phyloP scores from a whole-genome alignment of 192 early-diverging fungal species.

The Ambispora gerdemannii region DNA sequence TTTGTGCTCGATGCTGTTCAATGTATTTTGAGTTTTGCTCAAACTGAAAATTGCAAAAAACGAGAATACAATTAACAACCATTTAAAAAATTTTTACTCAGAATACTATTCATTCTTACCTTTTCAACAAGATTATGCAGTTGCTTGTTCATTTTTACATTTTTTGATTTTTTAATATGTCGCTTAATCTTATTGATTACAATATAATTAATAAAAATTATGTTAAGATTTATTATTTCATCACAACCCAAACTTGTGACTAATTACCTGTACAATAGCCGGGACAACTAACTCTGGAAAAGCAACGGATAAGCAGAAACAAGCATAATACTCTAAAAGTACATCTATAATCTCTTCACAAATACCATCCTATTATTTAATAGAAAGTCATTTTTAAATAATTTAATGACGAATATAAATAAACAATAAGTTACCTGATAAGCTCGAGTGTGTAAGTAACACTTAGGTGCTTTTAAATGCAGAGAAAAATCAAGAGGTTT shows the following conservation, averaged over 20 bases:
- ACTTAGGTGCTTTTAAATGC: slow-evolving; percentile 74
- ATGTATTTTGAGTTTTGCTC: slow-evolving; percentile 79
- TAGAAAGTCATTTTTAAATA: neutral
- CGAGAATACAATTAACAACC: neutral
- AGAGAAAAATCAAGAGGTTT: slow-evolving; percentile 83
- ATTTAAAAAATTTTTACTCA: neutral
- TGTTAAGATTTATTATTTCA: neutral
- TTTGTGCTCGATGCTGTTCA: slow-evolving; percentile 62
- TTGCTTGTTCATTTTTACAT: slow-evolving; percentile 77
- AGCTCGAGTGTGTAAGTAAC: slow-evolving; percentile 76
- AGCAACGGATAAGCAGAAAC: slow-evolving; percentile 73
- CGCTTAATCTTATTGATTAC: slow-evolving; percentile 56
- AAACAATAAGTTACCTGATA: slow-evolving; percentile 66
- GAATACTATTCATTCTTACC: slow-evolving; percentile 35
- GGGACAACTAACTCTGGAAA: slow-evolving; percentile 95
- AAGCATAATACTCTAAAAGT: slow-evolving; percentile 73
- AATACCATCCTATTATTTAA: slow-evolving; percentile 57
- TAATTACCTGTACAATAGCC: slow-evolving; percentile 73
- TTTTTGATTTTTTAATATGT: slow-evolving; percentile 76
- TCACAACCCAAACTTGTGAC: no score
- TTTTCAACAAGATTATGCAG: slow-evolving; percentile 81
- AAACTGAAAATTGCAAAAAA: slow-evolving; percentile 41
- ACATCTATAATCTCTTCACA: slow-evolving; percentile 73
- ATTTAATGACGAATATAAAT: neutral
- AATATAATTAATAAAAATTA: neutral